A percentile compares a stretch with the other conserved stretches of the same genome.
phyloP scores from a whole-genome alignment of 2,329 filamentous ascomycete species.

The Scedosporium aurantiacum region DNA sequence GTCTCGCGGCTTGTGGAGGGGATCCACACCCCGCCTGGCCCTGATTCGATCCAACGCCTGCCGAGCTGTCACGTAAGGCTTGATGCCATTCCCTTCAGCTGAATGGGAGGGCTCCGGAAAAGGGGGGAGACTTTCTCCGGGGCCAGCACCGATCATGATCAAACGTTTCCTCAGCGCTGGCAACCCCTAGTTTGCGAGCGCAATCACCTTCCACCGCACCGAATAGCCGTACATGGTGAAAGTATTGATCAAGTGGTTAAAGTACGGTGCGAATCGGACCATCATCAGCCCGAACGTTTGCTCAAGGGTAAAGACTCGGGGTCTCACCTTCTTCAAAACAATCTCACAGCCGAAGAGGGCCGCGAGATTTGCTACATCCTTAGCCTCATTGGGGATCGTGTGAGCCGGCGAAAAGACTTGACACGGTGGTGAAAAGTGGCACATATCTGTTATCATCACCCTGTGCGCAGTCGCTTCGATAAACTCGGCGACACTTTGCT shows the following conservation, averaged over 20 bases:
- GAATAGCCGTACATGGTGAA: constrained; percentile 59
- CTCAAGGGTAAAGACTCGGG: constrained; percentile 65
- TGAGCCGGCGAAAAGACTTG: constrained; percentile 66
- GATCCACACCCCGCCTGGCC: constrained; percentile 15
- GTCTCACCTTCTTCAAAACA: constrained; percentile 46
- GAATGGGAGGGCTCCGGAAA: constrained; percentile 55
- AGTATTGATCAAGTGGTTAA: constrained; percentile 49
- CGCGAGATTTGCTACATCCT: constrained; percentile 61
- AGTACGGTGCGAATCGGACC: constrained; percentile 40
- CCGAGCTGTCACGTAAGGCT: constrained; percentile 32
- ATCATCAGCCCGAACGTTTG: constrained; percentile 61
- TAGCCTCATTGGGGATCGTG: constrained; percentile 49
- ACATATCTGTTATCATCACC: constrained; percentile 44
- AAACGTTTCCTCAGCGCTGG: constrained; percentile 39
- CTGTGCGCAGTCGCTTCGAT: constrained; percentile 13
- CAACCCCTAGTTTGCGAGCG: constrained; percentile 37
- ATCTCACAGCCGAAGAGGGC: constrained; percentile 41
- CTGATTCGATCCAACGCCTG: constrained; percentile 28
- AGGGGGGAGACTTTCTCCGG: constrained; percentile 57
- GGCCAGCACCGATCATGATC: constrained; percentile 48
- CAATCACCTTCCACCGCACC: constrained; percentile 54
- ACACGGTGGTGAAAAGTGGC: constrained; percentile 69
- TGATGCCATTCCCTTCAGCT: constrained; percentile 21
- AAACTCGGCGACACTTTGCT: constrained; percentile 39
- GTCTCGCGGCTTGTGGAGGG: constrained; percentile 27